Evolutionary conservation across 768 basidiomycete genomes (phyloP).

Genomic region (Termitomyces bulborhizus): DNA sequence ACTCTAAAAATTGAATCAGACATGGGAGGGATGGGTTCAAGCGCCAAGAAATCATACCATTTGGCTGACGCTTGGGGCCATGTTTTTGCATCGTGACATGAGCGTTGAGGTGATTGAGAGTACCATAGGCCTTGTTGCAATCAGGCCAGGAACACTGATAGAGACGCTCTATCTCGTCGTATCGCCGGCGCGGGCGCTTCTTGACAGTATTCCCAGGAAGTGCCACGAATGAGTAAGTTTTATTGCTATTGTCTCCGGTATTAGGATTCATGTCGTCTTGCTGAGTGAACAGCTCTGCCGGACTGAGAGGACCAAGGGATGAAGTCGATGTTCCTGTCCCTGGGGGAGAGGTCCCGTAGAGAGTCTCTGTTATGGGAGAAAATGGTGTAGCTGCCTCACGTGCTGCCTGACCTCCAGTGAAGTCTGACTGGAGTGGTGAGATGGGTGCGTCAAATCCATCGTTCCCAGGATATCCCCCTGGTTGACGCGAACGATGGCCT

Average conservation of each 20-base stretch:
- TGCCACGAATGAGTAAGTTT: slow-evolving; percentile 79
- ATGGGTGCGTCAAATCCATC: slow-evolving; percentile 40
- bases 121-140: slow-evolving; percentile 84
- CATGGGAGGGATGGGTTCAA: slow-evolving; percentile 4
- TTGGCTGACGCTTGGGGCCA: slow-evolving; percentile 82
- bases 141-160: slow-evolving; percentile 82
- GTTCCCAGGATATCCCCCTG: slow-evolving; percentile 24
- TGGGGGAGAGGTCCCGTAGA: slow-evolving; percentile 58
- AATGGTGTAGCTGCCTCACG: slow-evolving; percentile 28
- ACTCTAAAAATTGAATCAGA: slow-evolving; percentile 52
- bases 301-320: slow-evolving; percentile 28
- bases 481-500: slow-evolving; percentile 22
- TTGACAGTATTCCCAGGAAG: slow-evolving; percentile 76
- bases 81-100: slow-evolving; percentile 99
- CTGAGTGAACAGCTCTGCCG: slow-evolving; percentile 23
- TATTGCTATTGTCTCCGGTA: slow-evolving; percentile 38
- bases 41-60: slow-evolving; percentile 37
- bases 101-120: slow-evolving; percentile 94
- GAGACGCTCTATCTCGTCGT: slow-evolving; percentile 93
- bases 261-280: slow-evolving; percentile 21
- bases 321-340: slow-evolving; percentile 57
- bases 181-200: slow-evolving; percentile 79
- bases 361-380: slow-evolving; percentile 39
- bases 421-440: slow-evolving; percentile 50
- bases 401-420: slow-evolving; percentile 34